Evolutionary conservation across 352 stramenopile species (phyloP).

Genomic region (Poterioochromonas sp.): DNA sequence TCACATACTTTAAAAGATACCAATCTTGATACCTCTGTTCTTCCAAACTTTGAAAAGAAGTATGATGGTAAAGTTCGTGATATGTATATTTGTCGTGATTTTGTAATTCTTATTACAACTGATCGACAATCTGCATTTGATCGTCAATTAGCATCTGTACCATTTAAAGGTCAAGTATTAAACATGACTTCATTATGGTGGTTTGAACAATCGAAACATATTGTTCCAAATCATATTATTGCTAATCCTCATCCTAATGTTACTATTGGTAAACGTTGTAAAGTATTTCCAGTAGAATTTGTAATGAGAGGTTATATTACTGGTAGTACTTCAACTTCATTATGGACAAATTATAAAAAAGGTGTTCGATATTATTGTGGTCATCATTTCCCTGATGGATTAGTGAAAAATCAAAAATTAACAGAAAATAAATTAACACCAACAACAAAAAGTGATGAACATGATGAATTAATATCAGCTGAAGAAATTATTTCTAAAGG

Average conservation of each 20-base stretch:
- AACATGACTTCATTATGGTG: slow-evolving; percentile 87
- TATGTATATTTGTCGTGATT: slow-evolving; percentile 68
- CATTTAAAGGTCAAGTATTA: slow-evolving; percentile 92
- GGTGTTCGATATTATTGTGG: slow-evolving; percentile 92
- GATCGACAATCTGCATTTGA: slow-evolving; percentile 97
- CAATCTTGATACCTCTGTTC: background rate
- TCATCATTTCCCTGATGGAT: slow-evolving; percentile 79
- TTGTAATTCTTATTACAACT: slow-evolving; percentile 91
- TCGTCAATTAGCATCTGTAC: slow-evolving; percentile 83
- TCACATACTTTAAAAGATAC: background rate
- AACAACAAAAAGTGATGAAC: slow-evolving; percentile 95
- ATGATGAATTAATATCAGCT: slow-evolving; percentile 94
- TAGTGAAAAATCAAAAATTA: slow-evolving; percentile 93
- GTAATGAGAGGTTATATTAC: slow-evolving; percentile 93
- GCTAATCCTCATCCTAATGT: slow-evolving; percentile 84
- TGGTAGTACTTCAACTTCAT: slow-evolving; percentile 91
- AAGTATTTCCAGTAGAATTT: slow-evolving; percentile 95
- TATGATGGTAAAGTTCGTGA: slow-evolving; percentile 71
- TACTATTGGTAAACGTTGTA: slow-evolving; percentile 88
- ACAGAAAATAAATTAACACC: slow-evolving; percentile 86
- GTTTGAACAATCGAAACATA: slow-evolving; percentile 87
- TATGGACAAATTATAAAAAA: slow-evolving; percentile 98
- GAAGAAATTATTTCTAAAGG: slow-evolving; percentile 72
- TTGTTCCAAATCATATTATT: slow-evolving; percentile 93
- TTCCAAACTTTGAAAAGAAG: background rate